phyloP scores from a whole-genome alignment of 495 filamentous ascomycete genomes.

The Gamarada debralockiae region DNA sequence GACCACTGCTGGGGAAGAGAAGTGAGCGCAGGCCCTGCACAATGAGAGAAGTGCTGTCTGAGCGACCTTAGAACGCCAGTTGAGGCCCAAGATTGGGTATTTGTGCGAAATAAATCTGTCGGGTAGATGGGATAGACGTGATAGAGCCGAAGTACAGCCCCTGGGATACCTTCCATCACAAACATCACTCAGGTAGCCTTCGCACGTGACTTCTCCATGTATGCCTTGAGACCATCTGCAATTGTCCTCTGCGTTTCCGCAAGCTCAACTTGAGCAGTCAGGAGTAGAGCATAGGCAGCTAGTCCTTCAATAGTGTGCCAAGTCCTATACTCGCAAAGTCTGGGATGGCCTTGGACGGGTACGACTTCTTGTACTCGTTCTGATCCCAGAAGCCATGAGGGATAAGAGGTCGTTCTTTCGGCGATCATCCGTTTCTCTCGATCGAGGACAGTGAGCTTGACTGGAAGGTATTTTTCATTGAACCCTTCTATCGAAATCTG shows the following conservation, averaged over 20 bases:
- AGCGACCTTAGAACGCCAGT: background rate
- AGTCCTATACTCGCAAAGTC: conserved; percentile 11
- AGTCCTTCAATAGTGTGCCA: conserved; percentile 7
- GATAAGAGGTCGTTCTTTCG: background rate
- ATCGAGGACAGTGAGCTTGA: conserved; percentile 13
- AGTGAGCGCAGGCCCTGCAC: background rate
- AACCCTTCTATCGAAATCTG: conserved; percentile 9
- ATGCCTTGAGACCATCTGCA: conserved; percentile 8
- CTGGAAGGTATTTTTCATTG: background rate
- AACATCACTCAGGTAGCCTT: background rate
- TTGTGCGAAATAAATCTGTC: background rate
- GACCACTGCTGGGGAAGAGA: background rate
- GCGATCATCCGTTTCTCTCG: conserved; percentile 7
- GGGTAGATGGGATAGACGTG: background rate
- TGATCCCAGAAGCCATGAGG: conserved; percentile 8
- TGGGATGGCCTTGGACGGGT: background rate
- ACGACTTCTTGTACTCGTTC: conserved; percentile 14
- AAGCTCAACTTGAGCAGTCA: conserved; percentile 6
- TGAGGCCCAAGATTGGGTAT: no score
- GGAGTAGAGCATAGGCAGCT: conserved; percentile 10
- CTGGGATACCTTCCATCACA: background rate
- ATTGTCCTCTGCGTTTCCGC: background rate
- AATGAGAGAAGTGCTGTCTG: background rate
- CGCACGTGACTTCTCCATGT: background rate
- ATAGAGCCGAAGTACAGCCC: background rate